phyloP scores from a whole-genome alignment of 1,284 basidiomycete species.

The Cryptococcus wingfieldii region DNA sequence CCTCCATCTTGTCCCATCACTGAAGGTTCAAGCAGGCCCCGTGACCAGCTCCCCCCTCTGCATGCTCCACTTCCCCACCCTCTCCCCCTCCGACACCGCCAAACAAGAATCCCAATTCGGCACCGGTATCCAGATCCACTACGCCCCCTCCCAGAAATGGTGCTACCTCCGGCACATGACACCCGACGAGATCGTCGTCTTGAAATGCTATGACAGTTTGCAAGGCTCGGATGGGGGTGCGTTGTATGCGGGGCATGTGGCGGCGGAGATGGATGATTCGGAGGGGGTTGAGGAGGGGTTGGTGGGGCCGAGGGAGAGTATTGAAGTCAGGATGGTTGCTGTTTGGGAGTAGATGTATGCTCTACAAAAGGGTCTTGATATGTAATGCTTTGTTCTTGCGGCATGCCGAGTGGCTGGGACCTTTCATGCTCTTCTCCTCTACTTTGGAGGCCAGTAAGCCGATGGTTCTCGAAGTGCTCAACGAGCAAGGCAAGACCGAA shows the following conservation, averaged over 20 bases:
- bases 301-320: background rate
- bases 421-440: too few relatives aligned
- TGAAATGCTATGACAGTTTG: constrained; percentile 22
- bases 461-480: too few relatives aligned
- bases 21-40: constrained; percentile 6
- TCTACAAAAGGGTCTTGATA: too few relatives aligned
- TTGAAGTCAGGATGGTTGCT: constrained; percentile 22
- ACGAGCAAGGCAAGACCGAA: too few relatives aligned
- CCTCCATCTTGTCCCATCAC: background rate
- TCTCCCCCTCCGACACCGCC: constrained; percentile 10
- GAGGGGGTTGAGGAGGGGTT: background rate
- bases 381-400: too few relatives aligned
- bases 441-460: too few relatives aligned
- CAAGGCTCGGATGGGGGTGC: constrained; percentile 11
- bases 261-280: constrained; percentile 4
- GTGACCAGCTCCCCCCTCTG: constrained; percentile 34
- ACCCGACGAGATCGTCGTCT: constrained; percentile 37
- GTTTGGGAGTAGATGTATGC: constrained; percentile 19
- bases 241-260: constrained; percentile 8
- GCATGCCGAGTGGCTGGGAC: too few relatives aligned
- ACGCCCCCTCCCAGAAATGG: constrained; percentile 26
- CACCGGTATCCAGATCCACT: constrained; percentile 19
- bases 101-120: constrained; percentile 21
- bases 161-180: constrained; percentile 30
- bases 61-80: constrained; percentile 16